A percentile compares a stretch with the other conserved stretches of the same genome.
Conservation (phyloP, 2,329 filamentous ascomycete genomes). For the Xylaria sp. region DNA sequence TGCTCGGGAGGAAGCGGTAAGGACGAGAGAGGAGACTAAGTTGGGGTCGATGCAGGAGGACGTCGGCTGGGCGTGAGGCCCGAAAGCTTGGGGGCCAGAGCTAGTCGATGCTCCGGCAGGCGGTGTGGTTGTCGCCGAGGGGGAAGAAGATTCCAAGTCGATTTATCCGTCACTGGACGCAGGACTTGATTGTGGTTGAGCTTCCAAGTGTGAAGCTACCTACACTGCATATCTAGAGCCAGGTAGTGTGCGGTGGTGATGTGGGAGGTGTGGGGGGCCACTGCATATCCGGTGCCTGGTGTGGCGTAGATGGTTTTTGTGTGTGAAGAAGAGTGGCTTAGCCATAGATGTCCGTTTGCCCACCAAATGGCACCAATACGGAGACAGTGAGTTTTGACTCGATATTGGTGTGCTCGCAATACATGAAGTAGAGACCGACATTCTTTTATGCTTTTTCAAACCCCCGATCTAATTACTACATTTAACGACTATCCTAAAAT, state of each 20-base stretch:
- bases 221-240: slow-evolving; percentile 11
- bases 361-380: no score
- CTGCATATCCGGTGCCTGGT: slow-evolving; percentile 17
- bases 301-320: slow-evolving; percentile 12
- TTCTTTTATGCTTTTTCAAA: no score
- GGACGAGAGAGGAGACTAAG: slow-evolving; percentile 1
- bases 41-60: slow-evolving; percentile 31
- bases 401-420: no score
- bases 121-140: neutral
- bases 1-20: slow-evolving; percentile 14
- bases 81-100: slow-evolving; percentile 5
- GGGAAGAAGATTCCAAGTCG: slow-evolving; percentile 1
- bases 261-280: slow-evolving; percentile 28
- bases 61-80: slow-evolving; percentile 22
- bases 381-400: no score
- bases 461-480: neutral
- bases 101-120: slow-evolving; percentile 2
- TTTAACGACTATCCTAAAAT: neutral
- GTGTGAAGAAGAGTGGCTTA: no score
- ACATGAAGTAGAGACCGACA: no score
- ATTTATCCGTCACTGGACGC: slow-evolving; percentile 4
- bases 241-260: slow-evolving; percentile 15
- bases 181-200: slow-evolving; percentile 10
- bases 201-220: slow-evolving; percentile 27
- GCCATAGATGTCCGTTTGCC: no score